A percentile compares a stretch with the other conserved stretches of the same genome.
Conservation (phyloP, 805 yeast species). For the Myxozyma sirexii region DNA sequence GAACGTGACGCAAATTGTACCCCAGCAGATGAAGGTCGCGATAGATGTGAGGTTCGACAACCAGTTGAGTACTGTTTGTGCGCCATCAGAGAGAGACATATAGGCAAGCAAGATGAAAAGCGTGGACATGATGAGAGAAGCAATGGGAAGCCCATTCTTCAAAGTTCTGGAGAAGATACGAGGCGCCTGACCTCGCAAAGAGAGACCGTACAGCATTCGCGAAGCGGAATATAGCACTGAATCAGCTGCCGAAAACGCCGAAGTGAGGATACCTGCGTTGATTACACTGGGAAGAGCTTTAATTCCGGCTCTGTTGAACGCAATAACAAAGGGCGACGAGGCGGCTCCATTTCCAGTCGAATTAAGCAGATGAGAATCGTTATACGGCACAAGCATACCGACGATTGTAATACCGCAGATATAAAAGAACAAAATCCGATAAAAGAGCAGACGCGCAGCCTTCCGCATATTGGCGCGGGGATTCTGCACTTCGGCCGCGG, state of each 20-base stretch:
- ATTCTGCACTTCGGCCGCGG: constrained; percentile 76
- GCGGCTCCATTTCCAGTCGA: constrained; percentile 73
- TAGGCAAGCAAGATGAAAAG: constrained; percentile 49
- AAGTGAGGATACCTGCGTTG: constrained; percentile 71
- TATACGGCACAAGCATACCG: constrained; percentile 72
- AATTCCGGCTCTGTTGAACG: constrained; percentile 65
- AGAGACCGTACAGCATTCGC: constrained; percentile 67
- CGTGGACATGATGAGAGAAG: constrained; percentile 54
- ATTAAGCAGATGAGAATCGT: constrained; percentile 60
- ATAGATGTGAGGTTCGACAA: constrained; percentile 70
- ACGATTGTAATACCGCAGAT: constrained; percentile 75
- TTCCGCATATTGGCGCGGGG: constrained; percentile 75
- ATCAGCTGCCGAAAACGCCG: constrained; percentile 72
- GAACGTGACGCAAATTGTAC: constrained; percentile 59
- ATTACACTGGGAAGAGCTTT: constrained; percentile 73
- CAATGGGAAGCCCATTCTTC: constrained; percentile 69
- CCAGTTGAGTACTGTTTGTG: constrained; percentile 72
- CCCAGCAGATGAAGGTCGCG: constrained; percentile 66
- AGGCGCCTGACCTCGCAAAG: constrained; percentile 75
- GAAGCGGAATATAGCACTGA: constrained; percentile 23
- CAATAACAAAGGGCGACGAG: constrained; percentile 80
- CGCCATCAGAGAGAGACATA: constrained; percentile 55
- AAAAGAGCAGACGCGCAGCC: constrained; percentile 76
- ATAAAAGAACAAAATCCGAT: constrained; percentile 67
- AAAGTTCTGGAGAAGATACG: constrained; percentile 62